Base-by-base conservation (phyloP, 1,284 basidiomycete genomes). In the Tremellales sp. region DNA sequence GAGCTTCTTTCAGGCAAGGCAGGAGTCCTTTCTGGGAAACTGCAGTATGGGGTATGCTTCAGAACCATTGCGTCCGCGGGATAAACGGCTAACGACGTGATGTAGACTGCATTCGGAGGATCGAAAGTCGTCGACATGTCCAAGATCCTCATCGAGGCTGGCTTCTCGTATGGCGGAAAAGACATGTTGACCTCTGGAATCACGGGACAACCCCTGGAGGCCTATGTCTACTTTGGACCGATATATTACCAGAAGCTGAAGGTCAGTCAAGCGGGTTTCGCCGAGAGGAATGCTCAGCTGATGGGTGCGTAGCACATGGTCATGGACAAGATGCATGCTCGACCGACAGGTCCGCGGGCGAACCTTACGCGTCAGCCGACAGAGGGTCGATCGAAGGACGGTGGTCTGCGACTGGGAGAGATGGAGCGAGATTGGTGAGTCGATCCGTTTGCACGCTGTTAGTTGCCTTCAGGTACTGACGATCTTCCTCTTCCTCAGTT, bases 61-160 rank as follows among this genome's bases (percentile, higher is more conserved):
- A 47, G 22, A 25, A 50, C 40, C 37, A 47, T 50, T 35, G 54
- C 39, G 38, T 34, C 57, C 51, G 38, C 56, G 5, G 14, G 6
- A 13, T 8, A 33, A 35, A 26, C 19, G 6, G 53, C 51, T 88
- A 85, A n/a, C n/a, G n/a, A n/a, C n/a, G n/a, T n/a, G n/a, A n/a
- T n/a, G n/a, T n/a, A n/a, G n/a, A 97, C 93, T 1, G 90, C 95
- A 1, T 99, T 98, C 65, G 93, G 95, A 43, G 95, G 95, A 19
- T 92, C 88, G 40, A 98, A 98, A 78, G 93, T 95, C n/a, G 92
- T 91, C 65, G 95, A 98, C 71, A 97, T 98, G 95, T 91, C 88
- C 40, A 82, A 85, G 57, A 88, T 98, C 60, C 78, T 99, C 53
- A 85, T 98, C 50, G 91, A 97, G 54, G 80, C 91, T 58, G 95